These are phyloP conservation scores for Colletotrichum somersetense DNA, from an alignment of 2,329 filamentous ascomycete genomes.

Conservation along the genomic window DNA sequence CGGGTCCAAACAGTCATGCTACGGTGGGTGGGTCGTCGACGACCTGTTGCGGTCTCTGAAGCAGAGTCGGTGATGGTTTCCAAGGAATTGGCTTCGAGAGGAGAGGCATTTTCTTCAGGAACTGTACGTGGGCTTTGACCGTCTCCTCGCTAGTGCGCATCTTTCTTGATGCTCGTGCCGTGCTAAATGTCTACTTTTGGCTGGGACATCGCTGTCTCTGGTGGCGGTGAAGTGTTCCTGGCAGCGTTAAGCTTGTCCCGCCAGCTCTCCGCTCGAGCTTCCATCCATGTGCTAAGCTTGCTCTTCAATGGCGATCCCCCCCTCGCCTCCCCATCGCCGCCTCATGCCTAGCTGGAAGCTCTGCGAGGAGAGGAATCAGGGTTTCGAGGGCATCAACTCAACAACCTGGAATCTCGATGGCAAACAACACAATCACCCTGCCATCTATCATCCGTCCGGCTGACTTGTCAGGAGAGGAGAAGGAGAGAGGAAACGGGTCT, in stretches of 20 bases:
- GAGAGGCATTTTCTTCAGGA: conserved; percentile 34
- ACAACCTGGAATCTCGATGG: conserved; percentile 24
- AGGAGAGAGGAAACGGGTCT: conserved; percentile 17
- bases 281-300: conserved; percentile 23
- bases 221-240: conserved; percentile 38
- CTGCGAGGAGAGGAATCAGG: background rate
- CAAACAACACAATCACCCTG: background rate
- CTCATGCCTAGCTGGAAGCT: conserved; percentile 1
- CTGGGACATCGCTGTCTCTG: conserved; percentile 28
- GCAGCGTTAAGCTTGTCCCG: conserved; percentile 12
- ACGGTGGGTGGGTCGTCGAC: conserved; percentile 5
- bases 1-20: background rate
- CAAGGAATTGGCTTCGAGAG: conserved; percentile 30
- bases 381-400: background rate
- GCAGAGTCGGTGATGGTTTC: conserved; percentile 24
- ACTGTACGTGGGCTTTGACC: conserved; percentile 1
- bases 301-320: conserved; percentile 3
- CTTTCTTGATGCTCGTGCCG: conserved; percentile 5
- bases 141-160: conserved; percentile 11
- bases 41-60: conserved; percentile 1
- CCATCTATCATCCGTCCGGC: background rate
- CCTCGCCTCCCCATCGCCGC: background rate
- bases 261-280: conserved; percentile 24
- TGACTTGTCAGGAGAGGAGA: conserved; percentile 10
- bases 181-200: conserved; percentile 5